These are phyloP conservation scores for Rheum nobile DNA, from an alignment of 148 eudicot species.

Conservation along the genomic window DNA sequence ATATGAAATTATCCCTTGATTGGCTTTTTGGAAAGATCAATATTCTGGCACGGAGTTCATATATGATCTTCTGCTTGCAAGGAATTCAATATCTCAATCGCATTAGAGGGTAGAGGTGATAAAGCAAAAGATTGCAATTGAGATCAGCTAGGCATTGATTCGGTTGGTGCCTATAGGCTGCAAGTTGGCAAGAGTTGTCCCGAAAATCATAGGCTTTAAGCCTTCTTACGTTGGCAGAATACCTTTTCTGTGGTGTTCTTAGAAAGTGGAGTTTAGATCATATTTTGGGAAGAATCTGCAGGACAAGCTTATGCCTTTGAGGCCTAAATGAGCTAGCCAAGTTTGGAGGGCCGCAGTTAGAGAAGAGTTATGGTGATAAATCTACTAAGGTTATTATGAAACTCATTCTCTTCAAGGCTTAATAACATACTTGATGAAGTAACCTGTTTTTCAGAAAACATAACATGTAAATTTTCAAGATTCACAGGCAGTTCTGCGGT, in stretches of 20 bases:
- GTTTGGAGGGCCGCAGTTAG: background rate
- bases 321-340: background rate
- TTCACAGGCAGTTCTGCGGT: background rate
- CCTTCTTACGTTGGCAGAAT: slow-evolving; percentile 4
- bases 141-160: background rate
- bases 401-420: background rate
- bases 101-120: background rate
- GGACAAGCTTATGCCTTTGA: background rate
- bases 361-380: background rate
- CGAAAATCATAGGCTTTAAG: background rate
- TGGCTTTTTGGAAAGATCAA: background rate
- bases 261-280: background rate
- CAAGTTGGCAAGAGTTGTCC: background rate
- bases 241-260: background rate
- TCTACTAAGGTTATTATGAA: background rate
- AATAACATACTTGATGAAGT: background rate
- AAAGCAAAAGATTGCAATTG: background rate
- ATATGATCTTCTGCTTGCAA: background rate
- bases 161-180: background rate
- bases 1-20: background rate
- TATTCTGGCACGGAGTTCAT: background rate
- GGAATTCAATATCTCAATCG: background rate
- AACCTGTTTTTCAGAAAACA: no score
- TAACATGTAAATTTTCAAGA: background rate
- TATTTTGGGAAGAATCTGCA: background rate